phyloP scores from a whole-genome alignment of 1,284 basidiomycete genomes.

The Papiliotrema fonsecae region DNA sequence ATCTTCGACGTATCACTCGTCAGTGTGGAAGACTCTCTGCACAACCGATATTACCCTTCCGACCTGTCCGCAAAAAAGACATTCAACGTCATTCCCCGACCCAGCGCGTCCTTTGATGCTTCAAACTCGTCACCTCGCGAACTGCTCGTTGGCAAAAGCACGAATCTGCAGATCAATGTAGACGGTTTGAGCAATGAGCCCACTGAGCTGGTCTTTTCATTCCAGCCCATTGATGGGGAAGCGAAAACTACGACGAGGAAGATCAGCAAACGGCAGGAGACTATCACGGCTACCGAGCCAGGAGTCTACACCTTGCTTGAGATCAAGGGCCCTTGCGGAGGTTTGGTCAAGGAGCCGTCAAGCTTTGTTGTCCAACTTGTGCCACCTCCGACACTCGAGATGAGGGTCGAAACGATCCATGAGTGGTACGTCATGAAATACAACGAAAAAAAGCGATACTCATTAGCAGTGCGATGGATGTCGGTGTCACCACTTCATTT shows the following conservation, averaged over 20 bases:
- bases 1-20: constrained; percentile 48
- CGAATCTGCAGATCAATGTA: constrained; percentile 22
- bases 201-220: constrained; percentile 21
- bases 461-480: constrained; percentile 74
- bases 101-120: constrained; percentile 67
- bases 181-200: constrained; percentile 15
- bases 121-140: constrained; percentile 59
- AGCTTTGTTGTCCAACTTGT: constrained; percentile 68
- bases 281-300: constrained; percentile 58
- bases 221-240: constrained; percentile 14
- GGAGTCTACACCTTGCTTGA: constrained; percentile 77
- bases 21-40: constrained; percentile 48
- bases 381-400: constrained; percentile 71
- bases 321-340: constrained; percentile 70
- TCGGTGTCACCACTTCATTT: constrained; percentile 80
- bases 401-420: constrained; percentile 84
- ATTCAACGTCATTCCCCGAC: constrained; percentile 69
- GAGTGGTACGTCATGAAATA: constrained; percentile 63
- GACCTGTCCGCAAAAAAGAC: constrained; percentile 51
- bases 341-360: constrained; percentile 75
- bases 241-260: constrained; percentile 52
- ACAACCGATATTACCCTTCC: constrained; percentile 49
- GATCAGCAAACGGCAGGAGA: constrained; percentile 51
- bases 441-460: constrained; percentile 7
- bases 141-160: constrained; percentile 56